These are phyloP conservation scores for Plenodomus tracheiphilus DNA, from an alignment of 2,329 filamentous ascomycete genomes.

Conservation along the genomic window DNA sequence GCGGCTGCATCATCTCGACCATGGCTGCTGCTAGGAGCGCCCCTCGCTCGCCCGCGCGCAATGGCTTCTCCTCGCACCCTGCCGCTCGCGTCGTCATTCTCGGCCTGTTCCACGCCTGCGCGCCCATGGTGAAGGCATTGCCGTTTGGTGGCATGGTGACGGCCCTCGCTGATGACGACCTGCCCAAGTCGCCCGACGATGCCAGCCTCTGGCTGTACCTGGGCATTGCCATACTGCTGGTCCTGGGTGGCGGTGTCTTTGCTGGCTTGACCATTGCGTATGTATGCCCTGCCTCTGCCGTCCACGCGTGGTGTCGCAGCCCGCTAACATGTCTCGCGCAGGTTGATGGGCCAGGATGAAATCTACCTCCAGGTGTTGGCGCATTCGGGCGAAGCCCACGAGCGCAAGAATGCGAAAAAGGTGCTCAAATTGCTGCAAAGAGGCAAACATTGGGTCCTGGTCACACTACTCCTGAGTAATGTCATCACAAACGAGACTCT, in stretches of 20 bases:
- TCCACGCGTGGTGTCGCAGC: conserved; percentile 2
- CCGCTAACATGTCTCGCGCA: conserved; percentile 38
- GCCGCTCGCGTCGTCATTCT: conserved; percentile 29
- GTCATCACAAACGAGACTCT: conserved; percentile 95
- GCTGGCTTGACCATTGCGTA: conserved; percentile 89
- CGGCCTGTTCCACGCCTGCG: conserved; percentile 36
- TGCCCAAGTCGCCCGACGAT: conserved; percentile 52
- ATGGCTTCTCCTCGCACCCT: conserved; percentile 33
- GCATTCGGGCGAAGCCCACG: conserved; percentile 79
- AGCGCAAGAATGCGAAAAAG: conserved; percentile 80
- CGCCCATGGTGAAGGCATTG: conserved; percentile 39
- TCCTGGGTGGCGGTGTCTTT: conserved; percentile 88
- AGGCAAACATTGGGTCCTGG: conserved; percentile 97
- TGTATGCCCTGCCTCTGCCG: conserved; percentile 37
- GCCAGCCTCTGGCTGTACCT: conserved; percentile 80
- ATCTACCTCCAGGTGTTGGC: conserved; percentile 96
- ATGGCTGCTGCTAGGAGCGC: conserved; percentile 37
- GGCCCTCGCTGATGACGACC: conserved; percentile 32
- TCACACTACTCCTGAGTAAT: conserved; percentile 90
- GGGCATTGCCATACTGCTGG: conserved; percentile 75
- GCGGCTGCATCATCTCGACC: conserved; percentile 1
- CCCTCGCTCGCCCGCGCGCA: conserved; percentile 24
- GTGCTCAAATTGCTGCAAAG: conserved; percentile 79
- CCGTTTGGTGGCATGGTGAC: conserved; percentile 25
- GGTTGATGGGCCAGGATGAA: conserved; percentile 77